A percentile compares a stretch with the other conserved stretches of the same genome.
Conservation (phyloP, 2,329 filamentous ascomycete species). For the Chaetomiaceae sp. region DNA sequence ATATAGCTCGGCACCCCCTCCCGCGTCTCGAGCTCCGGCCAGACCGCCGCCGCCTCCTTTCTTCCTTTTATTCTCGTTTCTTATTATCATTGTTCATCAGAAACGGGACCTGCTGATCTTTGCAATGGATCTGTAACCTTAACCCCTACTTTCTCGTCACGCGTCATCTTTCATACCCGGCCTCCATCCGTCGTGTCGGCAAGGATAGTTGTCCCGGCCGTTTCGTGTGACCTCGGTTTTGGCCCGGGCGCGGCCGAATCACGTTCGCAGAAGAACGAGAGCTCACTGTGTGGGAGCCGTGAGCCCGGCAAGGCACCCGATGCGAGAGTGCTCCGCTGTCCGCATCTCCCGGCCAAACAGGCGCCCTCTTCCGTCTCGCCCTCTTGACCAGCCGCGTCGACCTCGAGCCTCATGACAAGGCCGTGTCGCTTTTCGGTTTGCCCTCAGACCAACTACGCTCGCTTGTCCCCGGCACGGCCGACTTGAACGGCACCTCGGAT, state of each 20-base stretch:
- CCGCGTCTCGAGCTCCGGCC: conserved; percentile 31
- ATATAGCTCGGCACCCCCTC: conserved; percentile 42
- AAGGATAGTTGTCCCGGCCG: conserved; percentile 20
- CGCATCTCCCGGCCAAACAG: background rate
- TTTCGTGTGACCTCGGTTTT: conserved; percentile 17
- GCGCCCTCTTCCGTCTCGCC: conserved; percentile 3
- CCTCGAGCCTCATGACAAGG: conserved; percentile 14
- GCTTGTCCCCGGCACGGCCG: conserved; percentile 13
- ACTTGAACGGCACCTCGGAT: too few species aligned
- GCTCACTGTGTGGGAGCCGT: background rate
- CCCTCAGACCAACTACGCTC: conserved; percentile 11
- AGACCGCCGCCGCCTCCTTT: conserved; percentile 17
- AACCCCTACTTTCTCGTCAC: conserved; percentile 23
- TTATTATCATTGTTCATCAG: conserved; percentile 28
- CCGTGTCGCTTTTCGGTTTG: conserved; percentile 15
- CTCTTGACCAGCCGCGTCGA: conserved; percentile 3
- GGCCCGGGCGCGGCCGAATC: conserved; percentile 3
- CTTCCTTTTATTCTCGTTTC: conserved; percentile 18
- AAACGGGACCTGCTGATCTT: conserved; percentile 30
- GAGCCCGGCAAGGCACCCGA: conserved; percentile 2
- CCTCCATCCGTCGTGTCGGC: conserved; percentile 6
- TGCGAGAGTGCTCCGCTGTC: conserved; percentile 2
- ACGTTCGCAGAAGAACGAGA: background rate
- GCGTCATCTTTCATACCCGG: conserved; percentile 11
- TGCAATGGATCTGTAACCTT: conserved; percentile 39